These are phyloP conservation scores for Mucor lusitanicus DNA, from an alignment of 371 early-diverging fungal species.

Conservation along the genomic window DNA sequence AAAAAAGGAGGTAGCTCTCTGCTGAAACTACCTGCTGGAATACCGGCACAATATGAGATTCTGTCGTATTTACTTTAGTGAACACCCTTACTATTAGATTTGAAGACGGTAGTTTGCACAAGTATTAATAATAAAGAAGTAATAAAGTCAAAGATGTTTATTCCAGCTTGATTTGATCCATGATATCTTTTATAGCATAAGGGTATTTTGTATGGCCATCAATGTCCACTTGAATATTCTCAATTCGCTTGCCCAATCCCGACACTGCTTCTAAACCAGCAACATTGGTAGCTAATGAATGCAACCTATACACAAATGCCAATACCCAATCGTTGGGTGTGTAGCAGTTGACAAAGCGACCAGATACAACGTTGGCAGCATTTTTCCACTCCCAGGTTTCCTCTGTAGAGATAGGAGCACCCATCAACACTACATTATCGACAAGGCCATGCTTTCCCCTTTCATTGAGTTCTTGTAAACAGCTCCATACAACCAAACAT, in stretches of 20 bases:
- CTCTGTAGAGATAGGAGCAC: conserved; percentile 63
- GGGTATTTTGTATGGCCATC: conserved; percentile 88
- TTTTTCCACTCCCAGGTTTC: conserved; percentile 47
- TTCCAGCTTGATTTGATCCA: conserved; percentile 26
- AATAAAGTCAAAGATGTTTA: conserved; percentile 25
- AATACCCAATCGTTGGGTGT: conserved; percentile 89
- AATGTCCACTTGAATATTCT: conserved; percentile 76
- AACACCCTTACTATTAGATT: too few species aligned
- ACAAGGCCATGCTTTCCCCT: conserved; percentile 51
- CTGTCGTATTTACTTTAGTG: too few species aligned
- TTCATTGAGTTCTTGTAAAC: conserved; percentile 80
- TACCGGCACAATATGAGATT: too few species aligned
- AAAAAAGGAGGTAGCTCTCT: too few species aligned
- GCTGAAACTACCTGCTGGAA: too few species aligned
- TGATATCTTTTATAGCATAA: conserved; percentile 33
- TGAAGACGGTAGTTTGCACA: too few species aligned
- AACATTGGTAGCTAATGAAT: conserved; percentile 66
- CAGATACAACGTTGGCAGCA: conserved; percentile 69
- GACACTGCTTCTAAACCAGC: conserved; percentile 81
- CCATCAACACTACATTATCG: conserved; percentile 65
- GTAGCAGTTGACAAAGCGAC: conserved; percentile 90
- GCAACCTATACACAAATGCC: conserved; percentile 75
- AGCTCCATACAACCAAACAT: conserved; percentile 87
- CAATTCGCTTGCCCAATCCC: conserved; percentile 53
- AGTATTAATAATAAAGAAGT: too few species aligned